Evolutionary conservation across 345 rosid species (phyloP).

Genomic region (Gossypium raimondii): DNA sequence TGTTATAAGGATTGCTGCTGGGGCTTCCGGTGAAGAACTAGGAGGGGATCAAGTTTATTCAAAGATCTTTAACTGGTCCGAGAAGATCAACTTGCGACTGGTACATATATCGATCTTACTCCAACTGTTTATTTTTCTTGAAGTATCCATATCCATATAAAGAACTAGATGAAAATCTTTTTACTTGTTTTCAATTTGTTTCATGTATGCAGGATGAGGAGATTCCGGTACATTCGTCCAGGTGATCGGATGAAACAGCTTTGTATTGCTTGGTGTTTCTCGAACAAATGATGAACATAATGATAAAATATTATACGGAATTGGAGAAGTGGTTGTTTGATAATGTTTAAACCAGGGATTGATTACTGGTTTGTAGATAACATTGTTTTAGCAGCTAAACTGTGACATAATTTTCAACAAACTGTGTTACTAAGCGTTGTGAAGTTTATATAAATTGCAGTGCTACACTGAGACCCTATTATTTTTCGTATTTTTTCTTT

Average conservation of each 20-base stretch:
- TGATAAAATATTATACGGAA: not conserved
- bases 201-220: not conserved
- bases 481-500: not conserved
- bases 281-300: not conserved
- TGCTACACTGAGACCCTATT: too few species aligned
- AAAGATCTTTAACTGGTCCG: conserved; percentile 78
- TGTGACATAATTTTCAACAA: not conserved
- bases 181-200: not conserved
- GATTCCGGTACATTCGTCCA: not conserved
- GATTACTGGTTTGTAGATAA: not conserved
- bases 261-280: not conserved
- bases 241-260: not conserved
- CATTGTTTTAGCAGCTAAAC: not conserved
- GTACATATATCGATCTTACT: not conserved
- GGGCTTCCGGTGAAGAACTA: conserved; percentile 71
- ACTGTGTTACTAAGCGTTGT: not conserved
- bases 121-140: not conserved
- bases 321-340: not conserved
- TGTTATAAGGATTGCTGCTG: conserved; percentile 75
- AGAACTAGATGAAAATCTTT: not conserved
- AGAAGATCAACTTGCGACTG: conserved; percentile 60
- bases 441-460: not conserved
- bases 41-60: conserved; percentile 87
- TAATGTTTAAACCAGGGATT: not conserved
- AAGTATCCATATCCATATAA: not conserved